These are phyloP conservation scores for Monosporozyma unispora DNA, from an alignment of 805 yeast genomes.

Conservation along the genomic window DNA sequence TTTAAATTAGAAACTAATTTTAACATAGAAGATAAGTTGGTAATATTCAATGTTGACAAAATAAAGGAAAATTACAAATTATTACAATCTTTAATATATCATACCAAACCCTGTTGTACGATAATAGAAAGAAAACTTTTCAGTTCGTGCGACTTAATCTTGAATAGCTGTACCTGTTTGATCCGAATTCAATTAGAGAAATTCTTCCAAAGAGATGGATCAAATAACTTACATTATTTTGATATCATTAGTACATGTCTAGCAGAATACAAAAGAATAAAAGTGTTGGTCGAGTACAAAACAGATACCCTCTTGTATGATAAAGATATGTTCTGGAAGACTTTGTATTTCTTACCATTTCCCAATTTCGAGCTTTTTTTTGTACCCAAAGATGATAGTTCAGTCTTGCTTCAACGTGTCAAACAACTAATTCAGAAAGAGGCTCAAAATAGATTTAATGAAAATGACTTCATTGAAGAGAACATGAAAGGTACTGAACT, in stretches of 20 bases:
- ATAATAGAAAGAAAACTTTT: conserved; percentile 11
- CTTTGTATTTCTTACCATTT: conserved; percentile 9
- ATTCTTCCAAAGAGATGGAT: conserved; percentile 14
- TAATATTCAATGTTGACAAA: conserved; percentile 10
- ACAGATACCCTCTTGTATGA: conserved; percentile 8
- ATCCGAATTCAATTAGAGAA: conserved; percentile 10
- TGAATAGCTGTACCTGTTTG: conserved; percentile 15
- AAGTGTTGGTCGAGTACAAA: conserved; percentile 13
- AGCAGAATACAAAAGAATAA: conserved; percentile 12
- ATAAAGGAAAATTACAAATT: conserved; percentile 9
- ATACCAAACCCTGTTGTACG: not conserved
- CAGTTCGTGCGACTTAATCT: conserved; percentile 14
- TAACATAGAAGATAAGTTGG: not conserved
- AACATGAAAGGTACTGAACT: not conserved
- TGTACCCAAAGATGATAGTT: not conserved
- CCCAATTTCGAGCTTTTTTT: conserved; percentile 7
- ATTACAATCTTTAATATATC: conserved; percentile 5
- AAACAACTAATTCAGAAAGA: not conserved
- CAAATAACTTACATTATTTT: conserved; percentile 10
- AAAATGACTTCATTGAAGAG: not conserved
- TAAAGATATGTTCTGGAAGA: conserved; percentile 20
- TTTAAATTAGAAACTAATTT: no score
- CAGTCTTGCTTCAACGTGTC: not conserved
- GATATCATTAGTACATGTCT: conserved; percentile 5
- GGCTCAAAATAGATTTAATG: not conserved